Evolutionary conservation across 352 stramenopile species (phyloP).

Genomic region (Pythium dissimile): DNA sequence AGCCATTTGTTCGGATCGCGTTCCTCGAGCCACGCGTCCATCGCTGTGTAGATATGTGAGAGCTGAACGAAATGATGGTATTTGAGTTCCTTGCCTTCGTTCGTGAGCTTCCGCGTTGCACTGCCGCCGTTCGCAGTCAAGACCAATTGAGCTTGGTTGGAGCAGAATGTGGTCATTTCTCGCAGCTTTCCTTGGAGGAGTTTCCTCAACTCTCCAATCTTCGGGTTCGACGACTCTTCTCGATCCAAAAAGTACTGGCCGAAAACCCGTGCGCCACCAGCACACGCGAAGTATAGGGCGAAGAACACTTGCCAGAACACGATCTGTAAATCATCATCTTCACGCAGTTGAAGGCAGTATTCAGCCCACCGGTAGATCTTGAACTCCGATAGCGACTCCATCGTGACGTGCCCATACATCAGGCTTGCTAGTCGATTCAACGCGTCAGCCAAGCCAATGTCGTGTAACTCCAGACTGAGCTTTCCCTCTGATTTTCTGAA

Average conservation of each 20-base stretch:
- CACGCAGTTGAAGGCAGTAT: constrained; percentile 23
- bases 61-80: constrained; percentile 32
- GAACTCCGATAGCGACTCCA: constrained; percentile 25
- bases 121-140: constrained; percentile 18
- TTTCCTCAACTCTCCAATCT: constrained; percentile 21
- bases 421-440: constrained; percentile 14
- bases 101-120: constrained; percentile 15
- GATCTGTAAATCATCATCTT: constrained; percentile 30
- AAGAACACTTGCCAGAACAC: constrained; percentile 44
- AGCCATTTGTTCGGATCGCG: constrained; percentile 76
- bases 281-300: constrained; percentile 33
- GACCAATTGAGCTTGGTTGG: constrained; percentile 27
- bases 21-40: constrained; percentile 87
- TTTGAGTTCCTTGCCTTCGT: constrained; percentile 26
- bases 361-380: constrained; percentile 30
- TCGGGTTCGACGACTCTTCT: constrained; percentile 21
- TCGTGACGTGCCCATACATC: constrained; percentile 15
- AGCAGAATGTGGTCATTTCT: constrained; percentile 28
- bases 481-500: constrained; percentile 64
- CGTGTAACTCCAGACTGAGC: constrained; percentile 37
- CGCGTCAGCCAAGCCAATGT: constrained; percentile 14
- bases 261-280: constrained; percentile 28
- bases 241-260: constrained; percentile 30
- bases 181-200: constrained; percentile 30
- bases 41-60: constrained; percentile 52